Percentiles rank a stretch among this genome's conserved stretches.
These are phyloP conservation scores for Knoxdaviesia proteae DNA, from an alignment of 2,329 filamentous ascomycete genomes.

Conservation along the genomic window DNA sequence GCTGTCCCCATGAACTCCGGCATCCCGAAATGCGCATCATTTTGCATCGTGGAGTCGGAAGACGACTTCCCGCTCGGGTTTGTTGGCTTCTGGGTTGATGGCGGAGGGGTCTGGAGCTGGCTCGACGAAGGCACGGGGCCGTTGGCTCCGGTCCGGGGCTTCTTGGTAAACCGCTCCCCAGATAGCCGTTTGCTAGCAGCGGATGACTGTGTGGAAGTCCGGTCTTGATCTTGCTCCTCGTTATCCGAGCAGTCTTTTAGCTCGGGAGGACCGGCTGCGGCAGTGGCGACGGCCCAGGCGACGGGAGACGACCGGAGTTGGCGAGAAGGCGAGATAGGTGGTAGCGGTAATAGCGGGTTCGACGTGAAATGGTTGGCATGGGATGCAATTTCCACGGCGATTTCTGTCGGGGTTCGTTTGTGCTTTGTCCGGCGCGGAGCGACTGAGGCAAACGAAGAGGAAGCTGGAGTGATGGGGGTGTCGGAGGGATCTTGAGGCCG, in stretches of 20 bases:
- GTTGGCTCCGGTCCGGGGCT: conserved; percentile 18
- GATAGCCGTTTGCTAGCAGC: no score
- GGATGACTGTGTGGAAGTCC: no score
- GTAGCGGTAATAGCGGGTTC: conserved; percentile 25
- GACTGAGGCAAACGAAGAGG: conserved; percentile 16
- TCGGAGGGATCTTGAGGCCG: no score
- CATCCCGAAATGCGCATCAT: conserved; percentile 32
- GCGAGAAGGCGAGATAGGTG: conserved; percentile 34
- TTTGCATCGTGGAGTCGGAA: conserved; percentile 28
- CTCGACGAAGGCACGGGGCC: conserved; percentile 8
- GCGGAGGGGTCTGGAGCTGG: conserved; percentile 39
- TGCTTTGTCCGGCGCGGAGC: not conserved
- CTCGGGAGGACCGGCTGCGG: conserved; percentile 10
- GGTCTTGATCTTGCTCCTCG: no score
- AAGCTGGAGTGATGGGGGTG: conserved; percentile 9
- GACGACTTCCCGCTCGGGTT: conserved; percentile 26
- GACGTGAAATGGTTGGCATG: conserved; percentile 42
- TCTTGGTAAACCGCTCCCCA: conserved; percentile 18
- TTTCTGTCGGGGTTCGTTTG: conserved; percentile 8
- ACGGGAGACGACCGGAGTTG: conserved; percentile 37
- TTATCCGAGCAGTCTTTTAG: conserved; percentile 4
- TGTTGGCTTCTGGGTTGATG: conserved; percentile 29
- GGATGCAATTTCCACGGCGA: conserved; percentile 30
- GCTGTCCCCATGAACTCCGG: conserved; percentile 26
- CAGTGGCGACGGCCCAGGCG: conserved; percentile 14